Evolutionary conservation across 1,139 yeast species (phyloP), one percentile per base, ranked within the genome.

Genomic region (Debaryomyces psychrophilus): DNA sequence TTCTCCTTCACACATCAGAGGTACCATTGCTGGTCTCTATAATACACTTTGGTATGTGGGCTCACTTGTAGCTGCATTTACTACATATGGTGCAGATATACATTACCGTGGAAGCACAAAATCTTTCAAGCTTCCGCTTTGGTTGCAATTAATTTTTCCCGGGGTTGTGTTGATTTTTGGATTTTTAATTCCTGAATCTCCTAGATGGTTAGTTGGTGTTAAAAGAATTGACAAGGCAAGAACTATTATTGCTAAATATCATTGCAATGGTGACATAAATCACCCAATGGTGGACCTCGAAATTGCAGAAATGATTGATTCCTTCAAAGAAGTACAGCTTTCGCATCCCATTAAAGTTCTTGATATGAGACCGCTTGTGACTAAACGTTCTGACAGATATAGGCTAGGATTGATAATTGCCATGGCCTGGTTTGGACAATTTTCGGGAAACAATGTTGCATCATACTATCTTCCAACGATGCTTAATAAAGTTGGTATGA

Each of bases 181-280:
- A 2, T 68, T 65, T 38, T 68, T 75, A 48, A 69, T 82, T 20
- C 87, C 87, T 1, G 87, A 83, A 55, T 76, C 84, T 2, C 87
- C 87, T 2, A 66, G 87, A 45, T 81, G 73, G 71, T 64, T 79
- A 31, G 67, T 80, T 8, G 61, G 72, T 14, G 65, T 65, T 25
- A 73, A 71, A 4, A 58, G 69, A 26, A 51, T 62, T 12, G 66
- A 65, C 2, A 63, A 66, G 17, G 84, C 86, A 2, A 51, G 57
- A 29, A 40, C 34, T 4, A 57, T 65, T 4, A 52, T 64, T 23
- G 62, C 59, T 12, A 55, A 60, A 25, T 54, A 54, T 40, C 65
- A 62, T 45, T 50, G 57, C 34, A 52, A 58, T 43, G 64, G 62
- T 36, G 59, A 60, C 36, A 47, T 39, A 15, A 47, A 46, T 20